phyloP scores from a whole-genome alignment of 1,139 yeast species.

The Ogataea hybrid region DNA sequence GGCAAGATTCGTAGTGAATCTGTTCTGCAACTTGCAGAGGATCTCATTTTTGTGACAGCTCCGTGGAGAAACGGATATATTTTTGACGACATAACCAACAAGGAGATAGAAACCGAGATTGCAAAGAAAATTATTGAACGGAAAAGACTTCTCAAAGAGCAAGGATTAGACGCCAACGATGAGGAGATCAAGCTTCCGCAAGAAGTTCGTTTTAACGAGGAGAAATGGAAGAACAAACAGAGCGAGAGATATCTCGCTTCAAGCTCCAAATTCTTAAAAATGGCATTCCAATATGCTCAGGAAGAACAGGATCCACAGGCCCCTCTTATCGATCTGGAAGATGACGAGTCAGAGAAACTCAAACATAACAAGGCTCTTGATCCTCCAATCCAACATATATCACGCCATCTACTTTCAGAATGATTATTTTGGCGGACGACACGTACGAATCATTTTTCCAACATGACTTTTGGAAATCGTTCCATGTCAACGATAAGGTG shows the following conservation, averaged over 20 bases:
- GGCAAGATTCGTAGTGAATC: constrained; percentile 76
- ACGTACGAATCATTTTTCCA: constrained; percentile 84
- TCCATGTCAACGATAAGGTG: constrained; percentile 61
- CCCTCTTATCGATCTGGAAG: constrained; percentile 40
- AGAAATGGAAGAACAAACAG: constrained; percentile 65
- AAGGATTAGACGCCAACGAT: constrained; percentile 27
- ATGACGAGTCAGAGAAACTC: constrained; percentile 35
- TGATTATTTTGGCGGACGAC: constrained; percentile 93
- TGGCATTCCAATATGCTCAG: constrained; percentile 89
- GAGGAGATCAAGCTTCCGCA: constrained; percentile 52
- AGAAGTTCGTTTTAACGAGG: constrained; percentile 60
- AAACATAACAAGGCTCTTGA: constrained; percentile 77
- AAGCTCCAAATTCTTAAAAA: constrained; percentile 80
- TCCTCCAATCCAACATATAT: constrained; percentile 69
- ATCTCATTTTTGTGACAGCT: constrained; percentile 71
- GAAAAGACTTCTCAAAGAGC: constrained; percentile 31
- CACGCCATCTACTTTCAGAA: constrained; percentile 86
- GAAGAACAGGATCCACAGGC: constrained; percentile 53
- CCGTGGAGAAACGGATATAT: constrained; percentile 76
- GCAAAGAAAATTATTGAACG: constrained; percentile 54
- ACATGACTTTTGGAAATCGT: constrained; percentile 58
- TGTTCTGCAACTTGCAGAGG: constrained; percentile 83
- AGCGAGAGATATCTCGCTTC: constrained; percentile 81
- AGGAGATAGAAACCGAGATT: constrained; percentile 59
- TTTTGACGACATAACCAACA: constrained; percentile 59